Percentiles rank a stretch among this genome's conserved stretches.
phyloP scores from a whole-genome alignment of 495 filamentous ascomycete species.

The Trichoderma asperelloides region DNA sequence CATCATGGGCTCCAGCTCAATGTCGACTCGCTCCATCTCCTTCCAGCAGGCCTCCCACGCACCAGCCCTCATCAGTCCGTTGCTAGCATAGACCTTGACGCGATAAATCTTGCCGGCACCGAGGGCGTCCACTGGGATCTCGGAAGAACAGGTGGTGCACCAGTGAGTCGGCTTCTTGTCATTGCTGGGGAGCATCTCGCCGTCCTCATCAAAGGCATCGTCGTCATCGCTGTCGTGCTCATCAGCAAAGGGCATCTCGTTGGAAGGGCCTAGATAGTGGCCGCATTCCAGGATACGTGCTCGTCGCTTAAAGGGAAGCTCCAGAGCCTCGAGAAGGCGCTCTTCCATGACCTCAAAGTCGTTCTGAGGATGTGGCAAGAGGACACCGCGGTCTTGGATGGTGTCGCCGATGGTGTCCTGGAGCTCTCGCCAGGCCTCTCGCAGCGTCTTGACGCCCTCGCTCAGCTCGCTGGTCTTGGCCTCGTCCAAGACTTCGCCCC shows the following conservation, averaged over 20 bases:
- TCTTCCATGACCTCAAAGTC: conserved; percentile 91
- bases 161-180: conserved; percentile 43
- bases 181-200: conserved; percentile 17
- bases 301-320: conserved; percentile 52
- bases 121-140: conserved; percentile 39
- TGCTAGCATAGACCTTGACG: conserved; percentile 83
- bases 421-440: conserved; percentile 64
- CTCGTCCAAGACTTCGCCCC: conserved; percentile 45
- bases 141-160: conserved; percentile 49
- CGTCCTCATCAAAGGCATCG: conserved; percentile 17
- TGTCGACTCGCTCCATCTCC: conserved; percentile 95
- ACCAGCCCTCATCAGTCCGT: conserved; percentile 83
- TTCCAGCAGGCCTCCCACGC: conserved; percentile 92
- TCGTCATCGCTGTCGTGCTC: conserved; percentile 41
- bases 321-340: conserved; percentile 76
- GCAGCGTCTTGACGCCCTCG: conserved; percentile 46
- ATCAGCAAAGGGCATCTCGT: conserved; percentile 33
- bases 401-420: conserved; percentile 69
- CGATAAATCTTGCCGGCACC: conserved; percentile 57
- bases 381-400: conserved; percentile 71
- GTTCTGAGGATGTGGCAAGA: conserved; percentile 82
- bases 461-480: conserved; percentile 32
- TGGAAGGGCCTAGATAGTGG: conserved; percentile 50
- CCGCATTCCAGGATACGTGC: conserved; percentile 72
- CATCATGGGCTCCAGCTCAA: conserved; percentile 67